phyloP scores from a whole-genome alignment of 1,284 basidiomycete species.

The Naganishia sp. region DNA sequence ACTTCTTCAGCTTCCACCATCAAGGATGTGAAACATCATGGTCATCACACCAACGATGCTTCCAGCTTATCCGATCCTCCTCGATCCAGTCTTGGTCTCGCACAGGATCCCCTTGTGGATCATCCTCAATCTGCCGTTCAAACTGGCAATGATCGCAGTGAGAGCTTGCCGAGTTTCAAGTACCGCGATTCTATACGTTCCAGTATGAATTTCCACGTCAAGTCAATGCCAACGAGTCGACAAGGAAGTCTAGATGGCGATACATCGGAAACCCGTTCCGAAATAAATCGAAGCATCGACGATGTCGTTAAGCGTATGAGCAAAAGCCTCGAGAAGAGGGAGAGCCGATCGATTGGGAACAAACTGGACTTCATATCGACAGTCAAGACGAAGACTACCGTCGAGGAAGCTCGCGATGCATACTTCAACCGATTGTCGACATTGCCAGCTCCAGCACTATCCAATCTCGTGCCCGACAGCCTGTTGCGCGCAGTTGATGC shows the following conservation, averaged over 20 bases:
- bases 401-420: slow-evolving; percentile 80
- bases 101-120: slow-evolving; percentile 86
- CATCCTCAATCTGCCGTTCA: slow-evolving; percentile 64
- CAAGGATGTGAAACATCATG: slow-evolving; percentile 23
- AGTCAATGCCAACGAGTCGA: slow-evolving; percentile 22
- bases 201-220: slow-evolving; percentile 22
- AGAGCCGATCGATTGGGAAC: slow-evolving; percentile 22
- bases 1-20: slow-evolving; percentile 33
- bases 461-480: slow-evolving; percentile 70
- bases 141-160: background rate
- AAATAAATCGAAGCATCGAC: slow-evolving; percentile 25
- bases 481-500: slow-evolving; percentile 79
- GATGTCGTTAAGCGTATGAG: slow-evolving; percentile 31
- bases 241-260: slow-evolving; percentile 16
- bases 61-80: slow-evolving; percentile 50
- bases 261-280: slow-evolving; percentile 14
- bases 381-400: slow-evolving; percentile 35
- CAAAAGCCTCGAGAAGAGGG: slow-evolving; percentile 10
- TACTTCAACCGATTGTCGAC: slow-evolving; percentile 86
- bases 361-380: slow-evolving; percentile 25
- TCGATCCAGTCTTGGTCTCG: slow-evolving; percentile 49
- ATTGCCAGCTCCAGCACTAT: slow-evolving; percentile 61
- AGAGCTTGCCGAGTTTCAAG: background rate
- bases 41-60: slow-evolving; percentile 44
- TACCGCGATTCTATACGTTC: slow-evolving; percentile 21